Base-by-base conservation (phyloP, 345 rosid species). In the Trapa incisa region DNA sequence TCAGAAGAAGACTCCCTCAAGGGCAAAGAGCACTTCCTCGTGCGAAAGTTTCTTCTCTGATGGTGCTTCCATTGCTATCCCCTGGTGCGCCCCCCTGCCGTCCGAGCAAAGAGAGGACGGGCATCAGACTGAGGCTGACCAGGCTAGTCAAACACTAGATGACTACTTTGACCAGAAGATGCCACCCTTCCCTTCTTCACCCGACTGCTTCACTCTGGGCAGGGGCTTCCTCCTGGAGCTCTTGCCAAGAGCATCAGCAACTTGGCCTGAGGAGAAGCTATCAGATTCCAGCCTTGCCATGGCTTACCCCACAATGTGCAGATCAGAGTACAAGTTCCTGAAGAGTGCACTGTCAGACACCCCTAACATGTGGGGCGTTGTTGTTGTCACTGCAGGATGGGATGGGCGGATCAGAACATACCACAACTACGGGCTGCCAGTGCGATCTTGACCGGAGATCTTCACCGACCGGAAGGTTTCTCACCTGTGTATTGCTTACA, bases 201-300 rank as follows among this genome's bases (percentile, higher is more conserved):
- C 73, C 0, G 94, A 87, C 64, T 82, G 85, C 72, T 82, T 84
- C 74, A 73, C 94, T 37, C 74, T 73, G 37, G 71, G 79, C 47
- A 78, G 81, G 2, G 80, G 78, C 4, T 79, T 84, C 67, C 69
- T 82, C 32, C 65, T 75, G 66, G 87, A 84, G 68, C 67, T 82
- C 43, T 57, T 77, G 69, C 76, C 77, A 2, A 83, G 73, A 72
- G 89, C 88, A 45, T 72, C 86, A 0, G 84, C 79, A 6, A 90
- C 95, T 14, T 90, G 96, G 97, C 97, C 97, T 0, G 95, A 86
- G 80, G 97, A 90, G 80, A 85, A 80, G 68, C 86, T 90, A 66
- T 76, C 82, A 0, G 76, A 64, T 65, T 71, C 85, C 35, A 77
- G 74, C 52, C 79, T 84, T 0, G 37, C 64, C 38, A 60, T 56